Evolutionary conservation across 2,329 filamentous ascomycete species (phyloP).

Genomic region (Coniosporium tulheliwenetii): DNA sequence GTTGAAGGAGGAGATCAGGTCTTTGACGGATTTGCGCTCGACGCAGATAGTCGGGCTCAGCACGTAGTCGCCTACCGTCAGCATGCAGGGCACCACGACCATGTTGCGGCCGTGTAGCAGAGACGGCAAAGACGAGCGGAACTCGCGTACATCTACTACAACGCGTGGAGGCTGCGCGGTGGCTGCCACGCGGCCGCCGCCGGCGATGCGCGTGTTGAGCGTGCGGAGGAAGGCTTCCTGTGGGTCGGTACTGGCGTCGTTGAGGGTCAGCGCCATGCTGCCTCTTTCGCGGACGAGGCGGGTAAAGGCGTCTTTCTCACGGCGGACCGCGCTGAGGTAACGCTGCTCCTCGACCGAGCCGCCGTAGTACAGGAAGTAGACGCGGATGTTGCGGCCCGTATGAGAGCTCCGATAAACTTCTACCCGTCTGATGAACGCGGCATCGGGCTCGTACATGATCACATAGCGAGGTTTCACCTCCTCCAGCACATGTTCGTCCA

Average conservation of each 20-base stretch:
- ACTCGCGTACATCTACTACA: constrained; percentile 91
- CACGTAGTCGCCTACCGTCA: constrained; percentile 94
- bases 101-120: constrained; percentile 81
- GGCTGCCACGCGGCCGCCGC: constrained; percentile 69
- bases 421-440: constrained; percentile 82
- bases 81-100: constrained; percentile 80
- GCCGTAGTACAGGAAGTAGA: constrained; percentile 95
- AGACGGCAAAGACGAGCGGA: constrained; percentile 81
- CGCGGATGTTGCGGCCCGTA: constrained; percentile 70
- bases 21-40: constrained; percentile 83
- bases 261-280: constrained; percentile 77
- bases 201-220: constrained; percentile 91
- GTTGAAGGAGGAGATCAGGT: constrained; percentile 81
- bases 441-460: constrained; percentile 96
- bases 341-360: constrained; percentile 91
- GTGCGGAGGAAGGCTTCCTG: constrained; percentile 88
- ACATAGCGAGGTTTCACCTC: constrained; percentile 88
- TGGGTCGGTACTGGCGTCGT: constrained; percentile 56
- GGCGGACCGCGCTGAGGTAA: constrained; percentile 75
- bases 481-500: constrained; percentile 92
- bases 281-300: constrained; percentile 88
- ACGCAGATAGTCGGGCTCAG: constrained; percentile 82
- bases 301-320: constrained; percentile 93
- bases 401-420: constrained; percentile 96
- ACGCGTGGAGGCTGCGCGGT: constrained; percentile 80